These are phyloP conservation scores for Paracamarosporium sp. DNA, from an alignment of 2,329 filamentous ascomycete genomes.

Conservation along the genomic window DNA sequence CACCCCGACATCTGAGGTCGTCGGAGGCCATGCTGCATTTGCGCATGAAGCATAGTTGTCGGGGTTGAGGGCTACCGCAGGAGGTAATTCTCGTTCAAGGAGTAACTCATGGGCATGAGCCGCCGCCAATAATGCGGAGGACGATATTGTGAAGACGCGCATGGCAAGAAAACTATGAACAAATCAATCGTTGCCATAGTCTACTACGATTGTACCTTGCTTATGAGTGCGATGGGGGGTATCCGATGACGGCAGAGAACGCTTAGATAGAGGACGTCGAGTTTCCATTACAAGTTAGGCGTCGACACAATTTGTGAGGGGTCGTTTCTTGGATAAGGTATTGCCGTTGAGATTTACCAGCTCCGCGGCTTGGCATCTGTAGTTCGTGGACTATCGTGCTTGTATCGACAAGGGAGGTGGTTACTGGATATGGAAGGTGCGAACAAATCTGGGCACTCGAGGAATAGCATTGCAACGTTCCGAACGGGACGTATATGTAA, in stretches of 20 bases:
- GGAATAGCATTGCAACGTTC: neutral
- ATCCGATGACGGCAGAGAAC: slow-evolving; percentile 8
- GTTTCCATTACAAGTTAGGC: slow-evolving; percentile 37
- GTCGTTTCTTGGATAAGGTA: slow-evolving; percentile 14
- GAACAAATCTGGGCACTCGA: neutral
- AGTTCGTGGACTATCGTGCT: slow-evolving; percentile 15
- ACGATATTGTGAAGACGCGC: slow-evolving; percentile 20
- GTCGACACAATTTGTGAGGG: slow-evolving; percentile 9
- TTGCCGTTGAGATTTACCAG: slow-evolving; percentile 13
- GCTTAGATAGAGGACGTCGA: slow-evolving; percentile 10
- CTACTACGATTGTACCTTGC: no score
- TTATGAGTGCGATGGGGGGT: neutral
- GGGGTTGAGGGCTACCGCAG: slow-evolving; percentile 39
- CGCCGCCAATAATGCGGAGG: slow-evolving; percentile 22
- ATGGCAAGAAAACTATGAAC: slow-evolving; percentile 18
- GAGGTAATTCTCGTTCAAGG: slow-evolving; percentile 32
- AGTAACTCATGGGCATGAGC: slow-evolving; percentile 33
- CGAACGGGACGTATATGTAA: neutral
- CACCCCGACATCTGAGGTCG: slow-evolving; percentile 38
- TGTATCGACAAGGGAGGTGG: slow-evolving; percentile 28
- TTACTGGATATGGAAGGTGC: slow-evolving; percentile 38
- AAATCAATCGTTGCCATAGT: neutral
- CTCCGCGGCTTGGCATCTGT: slow-evolving; percentile 33
- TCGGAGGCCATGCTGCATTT: slow-evolving; percentile 51
- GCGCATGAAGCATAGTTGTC: slow-evolving; percentile 40